Evolutionary conservation across 2,329 filamentous ascomycete genomes (phyloP), one percentile per base, ranked within the genome.

Genomic region (Ploettnerulaceae sp.): DNA sequence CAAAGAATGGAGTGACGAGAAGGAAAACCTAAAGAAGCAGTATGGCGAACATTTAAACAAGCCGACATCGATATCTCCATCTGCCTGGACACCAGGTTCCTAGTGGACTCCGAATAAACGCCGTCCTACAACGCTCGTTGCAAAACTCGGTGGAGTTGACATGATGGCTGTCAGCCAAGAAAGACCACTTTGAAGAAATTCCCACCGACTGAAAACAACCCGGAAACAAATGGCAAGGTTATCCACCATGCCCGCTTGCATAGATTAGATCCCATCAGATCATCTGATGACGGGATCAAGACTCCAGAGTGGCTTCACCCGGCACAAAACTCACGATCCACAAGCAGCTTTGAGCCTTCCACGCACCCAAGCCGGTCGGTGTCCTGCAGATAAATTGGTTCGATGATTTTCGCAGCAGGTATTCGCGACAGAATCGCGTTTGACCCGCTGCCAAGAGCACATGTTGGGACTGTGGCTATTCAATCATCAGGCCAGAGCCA

Each of bases 71-170:
- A 14, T 35, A 34, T n/a, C 28, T 11, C 12, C 14, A 14, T 20
- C 17, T 2, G 21, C 11, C 20, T 24, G 40, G n/a, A 35, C 40
- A 43, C n/a, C 31, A 22, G 36, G 24, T 15, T 35, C 42, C 45
- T 43, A 18, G 20, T 20, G 37, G 36, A 35, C 24, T n/a, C 50
- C 53, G 50, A 53, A 26, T 24, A 42, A 40, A 26, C 34, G 21
- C 53, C 50, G 53, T 51, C 47, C 45, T 47, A 55, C 53, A 51
- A 26, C 32, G 18, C 42, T 51, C 35, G 53, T 55, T 53, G 51
- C 53, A 50, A 32, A 46, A 36, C 25, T n/a, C 33, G 46, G 43
- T 40, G 51, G 41, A 34, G 25, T 32, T 29, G 7, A 11, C 33
- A 46, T 49, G 28, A 22, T 45, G 25, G 25, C 33, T 14, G n/a